Conservation (phyloP, 2,329 filamentous ascomycete species). For the Alternaria alternata region DNA sequence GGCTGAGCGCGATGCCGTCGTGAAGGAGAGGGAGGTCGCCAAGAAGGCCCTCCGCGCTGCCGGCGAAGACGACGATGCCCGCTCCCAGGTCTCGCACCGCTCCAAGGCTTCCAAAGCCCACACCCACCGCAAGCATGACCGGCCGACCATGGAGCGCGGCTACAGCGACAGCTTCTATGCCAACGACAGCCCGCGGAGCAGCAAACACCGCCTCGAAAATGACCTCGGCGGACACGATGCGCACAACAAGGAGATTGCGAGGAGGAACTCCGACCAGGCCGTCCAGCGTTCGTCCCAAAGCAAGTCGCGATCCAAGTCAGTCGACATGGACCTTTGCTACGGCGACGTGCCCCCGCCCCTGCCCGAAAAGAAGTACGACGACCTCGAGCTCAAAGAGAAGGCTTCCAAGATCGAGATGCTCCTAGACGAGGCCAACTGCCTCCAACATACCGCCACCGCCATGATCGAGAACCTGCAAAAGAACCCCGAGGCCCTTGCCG, state of each 20-base stretch:
- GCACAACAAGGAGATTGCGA: constrained; percentile 51
- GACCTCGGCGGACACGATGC: constrained; percentile 42
- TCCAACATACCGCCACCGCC: constrained; percentile 82
- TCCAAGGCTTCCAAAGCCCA: constrained; percentile 35
- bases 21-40: constrained; percentile 66
- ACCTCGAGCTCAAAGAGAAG: constrained; percentile 70
- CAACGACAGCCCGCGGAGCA: constrained; percentile 44
- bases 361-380: constrained; percentile 57
- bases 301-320: constrained; percentile 48
- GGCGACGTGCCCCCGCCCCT: constrained; percentile 80
- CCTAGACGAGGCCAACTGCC: constrained; percentile 85
- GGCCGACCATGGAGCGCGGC: constrained; percentile 54
- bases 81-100: constrained; percentile 41
- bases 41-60: constrained; percentile 58
- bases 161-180: constrained; percentile 57
- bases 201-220: constrained; percentile 40
- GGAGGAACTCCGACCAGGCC: constrained; percentile 54
- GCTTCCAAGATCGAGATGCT: constrained; percentile 78
- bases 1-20: constrained; percentile 69
- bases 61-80: constrained; percentile 51
- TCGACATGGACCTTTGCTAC: constrained; percentile 94
- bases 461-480: constrained; percentile 83
- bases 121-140: constrained; percentile 35
- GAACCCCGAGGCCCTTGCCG: constrained; percentile 90
- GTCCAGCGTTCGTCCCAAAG: constrained; percentile 22